Evolutionary conservation across 2,329 filamentous ascomycete genomes (phyloP).

Genomic region (Sporothrix brunneoviolacea): DNA sequence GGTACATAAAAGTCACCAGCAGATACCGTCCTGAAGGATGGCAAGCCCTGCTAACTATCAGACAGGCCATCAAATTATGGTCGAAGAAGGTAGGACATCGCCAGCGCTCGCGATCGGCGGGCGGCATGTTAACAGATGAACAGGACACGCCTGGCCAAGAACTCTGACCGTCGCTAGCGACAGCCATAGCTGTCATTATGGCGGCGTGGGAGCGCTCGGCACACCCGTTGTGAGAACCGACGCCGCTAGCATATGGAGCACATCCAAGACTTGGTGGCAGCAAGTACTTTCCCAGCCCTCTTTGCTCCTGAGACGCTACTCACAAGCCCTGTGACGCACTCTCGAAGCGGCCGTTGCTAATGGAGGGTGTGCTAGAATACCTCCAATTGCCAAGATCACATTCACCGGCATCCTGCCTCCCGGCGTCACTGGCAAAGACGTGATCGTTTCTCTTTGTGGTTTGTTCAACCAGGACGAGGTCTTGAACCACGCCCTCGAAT

Average conservation of each 20-base stretch:
- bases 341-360: too few species aligned
- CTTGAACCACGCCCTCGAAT: slow-evolving; percentile 85
- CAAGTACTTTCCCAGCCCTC: too few species aligned
- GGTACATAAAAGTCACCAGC: too few species aligned
- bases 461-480: slow-evolving; percentile 84
- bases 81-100: slow-evolving; percentile 81
- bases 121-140: too few species aligned
- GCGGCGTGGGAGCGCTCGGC: slow-evolving; percentile 68
- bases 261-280: slow-evolving; percentile 79
- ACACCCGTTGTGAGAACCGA: slow-evolving; percentile 83
- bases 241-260: slow-evolving; percentile 79
- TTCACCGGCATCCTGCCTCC: slow-evolving; percentile 67
- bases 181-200: slow-evolving; percentile 76
- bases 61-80: slow-evolving; percentile 87
- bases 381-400: slow-evolving; percentile 67
- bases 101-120: too few species aligned
- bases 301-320: too few species aligned
- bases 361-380: too few species aligned
- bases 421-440: slow-evolving; percentile 88
- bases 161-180: slow-evolving; percentile 76
- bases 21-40: too few species aligned
- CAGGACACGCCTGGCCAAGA: slow-evolving; percentile 75
- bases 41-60: too few species aligned
- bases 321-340: too few species aligned
- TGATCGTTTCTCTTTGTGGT: slow-evolving; percentile 82